Base-by-base conservation (phyloP, 257 asterid species). In the Penstemon barbatus region DNA sequence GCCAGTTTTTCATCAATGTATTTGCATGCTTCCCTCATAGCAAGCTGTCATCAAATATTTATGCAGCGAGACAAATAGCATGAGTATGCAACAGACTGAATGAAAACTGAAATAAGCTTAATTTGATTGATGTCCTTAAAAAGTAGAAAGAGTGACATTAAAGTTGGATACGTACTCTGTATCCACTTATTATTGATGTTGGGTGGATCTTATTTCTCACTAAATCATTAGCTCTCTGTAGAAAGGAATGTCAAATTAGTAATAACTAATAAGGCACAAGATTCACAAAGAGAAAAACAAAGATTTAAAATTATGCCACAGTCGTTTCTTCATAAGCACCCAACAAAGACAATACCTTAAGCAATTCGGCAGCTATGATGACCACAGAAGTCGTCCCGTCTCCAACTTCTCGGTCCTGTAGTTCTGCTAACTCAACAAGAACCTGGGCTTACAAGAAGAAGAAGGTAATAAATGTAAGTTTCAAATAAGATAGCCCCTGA, bases 351-450 rank as follows among this genome's bases (percentile, higher is more conserved):
- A 59, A 33, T 59, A 94, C 99, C 97, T 94, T 94, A 8, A 94
- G 97, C 83, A 91, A 81, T 79, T 94, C 99, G 13, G 99, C 97
- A 71, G 97, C 97, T 74, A 94, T 82, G 63, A 91, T 94, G 46
- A 91, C 99, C 55, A 91, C 97, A 46, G 97, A 94, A 69, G 98
- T 94, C 61, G 97, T 91, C 63, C 99, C 99, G 68, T 94, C 99
- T 66, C 99, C 97, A 77, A 94, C 99, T 85, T 94, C 97, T 70
- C 96, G 85, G 77, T 94, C 99, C 82, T 94, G 99, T 46, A 94
- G 88, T 74, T 94, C 99, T 57, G 99, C 99, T 82, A 94, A 80
- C 85, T 94, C 99, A 75, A 94, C 99, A 70, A 91, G 99, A 66
- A 94, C 97, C 99, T 93, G 65, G 5, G 18, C 46, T 15, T 56